Evolutionary conservation across 2,329 filamentous ascomycete genomes (phyloP), one percentile per base, ranked within the genome.

Genomic region (Apiospora koreana): DNA sequence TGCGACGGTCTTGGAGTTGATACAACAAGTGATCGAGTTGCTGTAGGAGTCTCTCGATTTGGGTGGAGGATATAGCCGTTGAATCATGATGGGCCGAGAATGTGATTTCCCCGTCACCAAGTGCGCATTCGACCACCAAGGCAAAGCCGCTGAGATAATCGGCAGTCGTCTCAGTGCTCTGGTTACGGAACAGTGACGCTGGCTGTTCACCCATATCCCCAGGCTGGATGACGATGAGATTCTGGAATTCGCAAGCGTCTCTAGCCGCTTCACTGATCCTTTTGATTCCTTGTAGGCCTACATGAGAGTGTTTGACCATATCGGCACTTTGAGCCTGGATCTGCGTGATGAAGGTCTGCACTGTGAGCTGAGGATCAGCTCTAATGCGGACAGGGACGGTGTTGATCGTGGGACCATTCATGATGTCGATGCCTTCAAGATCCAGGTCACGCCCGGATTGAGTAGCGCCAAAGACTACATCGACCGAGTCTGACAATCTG

Each of bases 311-410:
- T 21, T 46, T 16, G 42, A 67, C 42, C 68, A 67, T 67, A 2
- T 66, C 68, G 31, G 64, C 38, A 6, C 42, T 35, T 28, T 69
- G 68, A 9, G 23, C 14, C 64, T 69, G 75, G 0, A 77, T 45
- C 1, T 75, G 74, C 23, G 83, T 76, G 9, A 89, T 77, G 69
- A 83, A 86, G 28, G 83, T 76, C 0, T 73, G 70, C 8, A 84
- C 76, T 21, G 72, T 67, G 46, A 73, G 74, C 54, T 77, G 74
- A 41, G 75, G 73, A 1, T 77, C 75, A 16, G 73, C 72, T 16
- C 76, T 75, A 2, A 76, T 71, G 16, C 81, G 79, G 21, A 84
- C 74, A 5, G 83, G 83, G 3, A 84, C 78, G 0, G 83, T 84
- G 6, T 81, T 80, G 68, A 83, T 81, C 74, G 81, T 73, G 0